phyloP scores from a whole-genome alignment of 139 green algal genomes.

The Diplosphaera chodatii region DNA sequence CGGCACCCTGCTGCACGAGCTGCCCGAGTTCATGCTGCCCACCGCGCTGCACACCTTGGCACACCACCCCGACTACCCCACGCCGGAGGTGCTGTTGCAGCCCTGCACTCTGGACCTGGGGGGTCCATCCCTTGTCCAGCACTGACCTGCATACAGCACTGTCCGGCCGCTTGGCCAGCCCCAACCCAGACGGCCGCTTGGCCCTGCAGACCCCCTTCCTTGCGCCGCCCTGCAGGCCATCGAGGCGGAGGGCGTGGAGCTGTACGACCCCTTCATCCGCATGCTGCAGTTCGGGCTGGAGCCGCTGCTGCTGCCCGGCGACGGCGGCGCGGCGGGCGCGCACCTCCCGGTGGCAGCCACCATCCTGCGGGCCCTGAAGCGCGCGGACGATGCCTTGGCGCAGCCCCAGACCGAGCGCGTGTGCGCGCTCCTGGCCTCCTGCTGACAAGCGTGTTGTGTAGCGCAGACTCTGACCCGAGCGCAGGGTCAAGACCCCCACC shows the following conservation, averaged over 20 bases:
- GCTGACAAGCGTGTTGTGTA: too few relatives aligned
- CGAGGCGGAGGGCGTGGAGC: constrained; percentile 7
- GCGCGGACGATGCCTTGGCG: constrained; percentile 9
- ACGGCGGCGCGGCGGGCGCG: not conserved
- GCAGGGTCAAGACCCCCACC: too few relatives aligned
- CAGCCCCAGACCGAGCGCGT: constrained; percentile 2
- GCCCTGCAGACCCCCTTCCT: not conserved
- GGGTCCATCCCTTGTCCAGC: too few relatives aligned
- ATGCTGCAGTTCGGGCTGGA: constrained; percentile 66
- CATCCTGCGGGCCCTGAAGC: constrained; percentile 32
- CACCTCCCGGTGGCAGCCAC: constrained; percentile 13
- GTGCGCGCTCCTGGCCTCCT: too few relatives aligned
- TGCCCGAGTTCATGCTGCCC: constrained; percentile 73
- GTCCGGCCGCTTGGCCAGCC: too few relatives aligned
- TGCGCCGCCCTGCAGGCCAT: too few relatives aligned
- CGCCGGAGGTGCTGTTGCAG: constrained; percentile 13
- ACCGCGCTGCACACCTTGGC: constrained; percentile 68
- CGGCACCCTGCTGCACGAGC: constrained; percentile 45
- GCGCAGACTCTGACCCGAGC: too few relatives aligned
- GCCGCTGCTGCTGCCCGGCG: constrained; percentile 37
- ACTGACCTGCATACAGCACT: too few relatives aligned
- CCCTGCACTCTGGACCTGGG: too few relatives aligned
- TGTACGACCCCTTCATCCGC: constrained; percentile 41
- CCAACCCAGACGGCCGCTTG: too few relatives aligned
- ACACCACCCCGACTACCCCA: constrained; percentile 79